Evolutionary conservation across 257 asterid genomes (phyloP).

Genomic region (Rauvolfia tetraphylla): DNA sequence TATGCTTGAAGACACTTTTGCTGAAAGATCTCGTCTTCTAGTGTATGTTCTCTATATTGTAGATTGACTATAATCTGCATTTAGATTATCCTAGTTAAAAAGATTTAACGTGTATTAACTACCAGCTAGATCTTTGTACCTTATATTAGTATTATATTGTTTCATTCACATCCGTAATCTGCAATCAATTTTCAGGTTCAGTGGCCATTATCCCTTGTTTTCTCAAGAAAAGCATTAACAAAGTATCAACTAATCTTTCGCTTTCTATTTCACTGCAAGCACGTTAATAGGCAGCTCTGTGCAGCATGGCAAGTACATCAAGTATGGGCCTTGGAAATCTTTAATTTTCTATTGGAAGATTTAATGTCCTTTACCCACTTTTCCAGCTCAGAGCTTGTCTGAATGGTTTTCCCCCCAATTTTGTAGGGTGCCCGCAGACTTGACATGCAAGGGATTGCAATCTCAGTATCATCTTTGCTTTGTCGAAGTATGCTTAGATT

Average conservation of each 20-base stretch:
- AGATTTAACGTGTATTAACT: neutral
- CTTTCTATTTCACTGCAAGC: constrained; percentile 89
- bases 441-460: constrained; percentile 93
- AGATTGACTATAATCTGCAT: neutral
- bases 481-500: constrained; percentile 96
- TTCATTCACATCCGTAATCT: neutral
- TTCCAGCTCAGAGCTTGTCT: neutral
- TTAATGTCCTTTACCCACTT: neutral
- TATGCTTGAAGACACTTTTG: neutral
- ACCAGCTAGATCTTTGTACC: neutral
- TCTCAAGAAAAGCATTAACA: constrained; percentile 83
- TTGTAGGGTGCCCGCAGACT: constrained; percentile 79
- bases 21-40: neutral
- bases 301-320: constrained; percentile 98
- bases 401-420: constrained; percentile 2
- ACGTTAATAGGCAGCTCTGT: constrained; percentile 93
- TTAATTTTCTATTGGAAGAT: constrained; percentile 2
- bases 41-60: neutral
- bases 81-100: neutral
- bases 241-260: constrained; percentile 89
- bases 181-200: constrained; percentile 55
- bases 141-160: neutral
- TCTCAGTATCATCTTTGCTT: constrained; percentile 85
- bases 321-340: constrained; percentile 32
- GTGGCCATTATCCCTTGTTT: constrained; percentile 95